Evolutionary conservation across 2,329 filamentous ascomycete species (phyloP), one percentile per base, ranked within the genome.

Genomic region (Calonectria hongkongensis): DNA sequence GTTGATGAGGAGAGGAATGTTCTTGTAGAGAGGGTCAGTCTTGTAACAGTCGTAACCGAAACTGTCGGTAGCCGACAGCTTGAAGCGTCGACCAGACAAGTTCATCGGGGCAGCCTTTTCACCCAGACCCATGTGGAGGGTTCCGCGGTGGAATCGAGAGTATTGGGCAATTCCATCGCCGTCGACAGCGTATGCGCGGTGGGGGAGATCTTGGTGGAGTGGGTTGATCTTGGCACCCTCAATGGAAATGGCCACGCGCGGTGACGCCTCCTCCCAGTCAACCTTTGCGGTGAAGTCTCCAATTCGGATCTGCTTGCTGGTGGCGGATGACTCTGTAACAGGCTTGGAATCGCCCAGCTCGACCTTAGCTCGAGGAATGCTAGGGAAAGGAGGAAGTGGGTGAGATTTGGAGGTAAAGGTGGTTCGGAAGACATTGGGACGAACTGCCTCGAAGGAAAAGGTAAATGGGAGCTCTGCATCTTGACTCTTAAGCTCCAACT

Each of bases 21-120:
- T 92, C 83, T 95, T 95, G 85, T 95, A 95, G 67, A 94, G 85
- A 0, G 93, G 93, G 80, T 95, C 93, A 3, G 92, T 93, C 12
- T 89, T 88, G 79, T 94, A 91, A 4, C 91, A 89, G 76, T 95
- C 92, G 79, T 95, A 94, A 2, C 93, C 92, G 76, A 95, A 95
- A 45, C 90, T 92, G 81, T 95, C 93, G 0, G 92, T 94, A 2
- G 92, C 92, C 0, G 92, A 91, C 16, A 95, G 85, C 30, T 89
- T 87, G 80, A 94, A 95, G 30, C 89, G 87, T 0, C 93, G 88
- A 39, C 91, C 92, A 0, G 89, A 91, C 1, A 95, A 86, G 78
- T 95, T 90, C 92, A 95, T 94, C 0, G 93, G 93, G 0, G 92
- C 93, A 6, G 91, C 87, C 80, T 94, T 94, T 81, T 95, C 93